Evolutionary conservation across 2,329 filamentous ascomycete species (phyloP).

Genomic region (Cyphellophora europaea): DNA sequence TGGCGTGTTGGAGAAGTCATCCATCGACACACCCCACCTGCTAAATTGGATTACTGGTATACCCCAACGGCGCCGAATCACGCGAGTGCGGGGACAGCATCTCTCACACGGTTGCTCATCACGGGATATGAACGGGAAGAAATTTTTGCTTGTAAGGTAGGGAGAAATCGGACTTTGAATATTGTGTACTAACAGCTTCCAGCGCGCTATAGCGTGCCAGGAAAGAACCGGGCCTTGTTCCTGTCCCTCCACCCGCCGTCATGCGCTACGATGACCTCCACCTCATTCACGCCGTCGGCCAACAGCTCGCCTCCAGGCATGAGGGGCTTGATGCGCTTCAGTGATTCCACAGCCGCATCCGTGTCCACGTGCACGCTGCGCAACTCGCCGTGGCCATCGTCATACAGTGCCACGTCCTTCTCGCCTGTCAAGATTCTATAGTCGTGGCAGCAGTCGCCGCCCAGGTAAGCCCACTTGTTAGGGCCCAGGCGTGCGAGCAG

Average conservation of each 20-base stretch:
- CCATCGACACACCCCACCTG: too few relatives aligned
- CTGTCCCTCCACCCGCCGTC: slow-evolving; percentile 15
- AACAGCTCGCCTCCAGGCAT: slow-evolving; percentile 7
- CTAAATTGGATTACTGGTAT: too few relatives aligned
- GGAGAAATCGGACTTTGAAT: too few relatives aligned
- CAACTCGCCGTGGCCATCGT: slow-evolving; percentile 33
- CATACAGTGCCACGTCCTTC: slow-evolving; percentile 42
- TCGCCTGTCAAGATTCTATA: slow-evolving; percentile 21
- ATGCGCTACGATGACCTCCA: slow-evolving; percentile 18
- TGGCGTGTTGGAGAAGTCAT: too few relatives aligned
- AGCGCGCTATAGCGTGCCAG: slow-evolving; percentile 9
- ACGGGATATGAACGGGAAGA: too few relatives aligned
- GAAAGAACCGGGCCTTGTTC: slow-evolving; percentile 15
- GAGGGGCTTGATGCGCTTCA: slow-evolving; percentile 27
- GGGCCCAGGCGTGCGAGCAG: slow-evolving; percentile 16
- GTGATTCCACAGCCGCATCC: slow-evolving; percentile 32
- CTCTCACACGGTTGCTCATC: too few relatives aligned
- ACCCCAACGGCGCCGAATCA: too few relatives aligned
- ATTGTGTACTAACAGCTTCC: too few relatives aligned
- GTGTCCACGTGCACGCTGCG: slow-evolving; percentile 45
- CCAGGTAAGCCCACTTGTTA: slow-evolving; percentile 20
- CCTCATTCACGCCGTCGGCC: slow-evolving; percentile 5
- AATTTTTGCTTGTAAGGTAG: too few relatives aligned
- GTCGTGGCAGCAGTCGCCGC: slow-evolving; percentile 26
- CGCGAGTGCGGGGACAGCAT: too few relatives aligned